Percentiles rank a stretch among this genome's conserved stretches.
These are phyloP conservation scores for Tephrocybe sp. DNA, from an alignment of 768 basidiomycete genomes.

Conservation along the genomic window DNA sequence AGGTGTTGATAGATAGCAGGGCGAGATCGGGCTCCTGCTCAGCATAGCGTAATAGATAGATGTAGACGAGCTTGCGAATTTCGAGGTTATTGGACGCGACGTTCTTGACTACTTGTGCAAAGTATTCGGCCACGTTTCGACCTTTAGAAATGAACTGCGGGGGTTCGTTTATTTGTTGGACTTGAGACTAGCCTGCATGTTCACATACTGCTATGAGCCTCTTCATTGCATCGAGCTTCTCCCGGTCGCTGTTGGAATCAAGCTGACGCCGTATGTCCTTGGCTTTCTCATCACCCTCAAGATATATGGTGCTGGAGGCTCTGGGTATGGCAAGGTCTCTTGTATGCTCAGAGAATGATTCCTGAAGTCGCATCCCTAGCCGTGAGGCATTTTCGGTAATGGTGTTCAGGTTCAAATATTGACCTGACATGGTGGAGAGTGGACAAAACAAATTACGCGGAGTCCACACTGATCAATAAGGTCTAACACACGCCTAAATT, in stretches of 20 bases:
- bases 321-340: constrained; percentile 66
- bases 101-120: constrained; percentile 96
- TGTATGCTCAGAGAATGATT: constrained; percentile 79
- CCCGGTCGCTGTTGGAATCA: constrained; percentile 84
- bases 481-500: no score
- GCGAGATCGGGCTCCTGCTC: constrained; percentile 93
- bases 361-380: constrained; percentile 80
- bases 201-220: constrained; percentile 83
- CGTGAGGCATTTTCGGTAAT: constrained; percentile 84
- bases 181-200: neutral
- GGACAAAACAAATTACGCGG: no score
- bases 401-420: constrained; percentile 49
- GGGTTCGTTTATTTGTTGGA: constrained; percentile 2
- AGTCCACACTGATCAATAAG: no score
- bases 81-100: constrained; percentile 92
- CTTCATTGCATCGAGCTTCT: constrained; percentile 95
- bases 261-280: constrained; percentile 85
- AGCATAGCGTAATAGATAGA: constrained; percentile 94
- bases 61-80: constrained; percentile 95
- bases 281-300: constrained; percentile 80
- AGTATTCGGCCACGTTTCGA: constrained; percentile 89
- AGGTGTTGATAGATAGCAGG: constrained; percentile 95
- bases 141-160: constrained; percentile 87
- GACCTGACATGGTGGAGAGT: constrained; percentile 40
- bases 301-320: constrained; percentile 54